Evolutionary conservation across 108 stramenopile species (phyloP).

Genomic region (Skeletonema menzelii): DNA sequence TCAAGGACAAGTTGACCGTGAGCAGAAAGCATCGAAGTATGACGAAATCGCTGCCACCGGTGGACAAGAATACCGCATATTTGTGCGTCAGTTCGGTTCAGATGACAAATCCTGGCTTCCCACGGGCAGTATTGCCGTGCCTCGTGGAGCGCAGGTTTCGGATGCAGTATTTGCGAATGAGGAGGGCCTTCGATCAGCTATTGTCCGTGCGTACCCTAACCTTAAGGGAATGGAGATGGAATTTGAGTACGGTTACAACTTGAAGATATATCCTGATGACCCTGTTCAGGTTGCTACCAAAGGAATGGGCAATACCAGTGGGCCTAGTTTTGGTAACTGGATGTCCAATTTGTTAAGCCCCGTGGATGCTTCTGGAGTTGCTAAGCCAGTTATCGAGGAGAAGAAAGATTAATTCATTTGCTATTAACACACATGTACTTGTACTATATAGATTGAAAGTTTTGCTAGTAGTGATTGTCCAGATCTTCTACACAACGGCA

Average conservation of each 20-base stretch:
- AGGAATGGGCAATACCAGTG: constrained; percentile 18
- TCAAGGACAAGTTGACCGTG: constrained; percentile 66
- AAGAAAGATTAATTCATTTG: constrained; percentile 2
- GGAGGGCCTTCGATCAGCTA: constrained; percentile 59
- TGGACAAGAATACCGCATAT: constrained; percentile 87
- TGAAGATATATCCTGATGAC: constrained; percentile 90
- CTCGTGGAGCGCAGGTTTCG: constrained; percentile 75
- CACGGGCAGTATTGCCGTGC: constrained; percentile 78
- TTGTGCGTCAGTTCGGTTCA: constrained; percentile 84
- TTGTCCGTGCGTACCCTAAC: constrained; percentile 71
- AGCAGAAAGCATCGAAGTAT: constrained; percentile 63
- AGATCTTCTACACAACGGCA: too few species aligned
- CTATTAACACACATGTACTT: neutral
- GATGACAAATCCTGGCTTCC: constrained; percentile 83
- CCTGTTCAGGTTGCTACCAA: constrained; percentile 80
- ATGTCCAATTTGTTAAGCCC: constrained; percentile 75
- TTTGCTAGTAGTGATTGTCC: too few species aligned
- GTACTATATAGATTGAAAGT: neutral
- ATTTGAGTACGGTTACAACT: constrained; percentile 88
- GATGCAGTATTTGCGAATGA: constrained; percentile 85
- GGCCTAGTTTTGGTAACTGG: constrained; percentile 83
- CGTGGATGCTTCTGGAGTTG: constrained; percentile 63
- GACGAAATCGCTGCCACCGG: constrained; percentile 78
- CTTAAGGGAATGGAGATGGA: constrained; percentile 70
- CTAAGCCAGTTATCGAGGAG: constrained; percentile 23